A percentile compares a stretch with the other conserved stretches of the same genome.
Evolutionary conservation across 495 filamentous ascomycete genomes (phyloP).

Genomic region (Tuber calosporum): DNA sequence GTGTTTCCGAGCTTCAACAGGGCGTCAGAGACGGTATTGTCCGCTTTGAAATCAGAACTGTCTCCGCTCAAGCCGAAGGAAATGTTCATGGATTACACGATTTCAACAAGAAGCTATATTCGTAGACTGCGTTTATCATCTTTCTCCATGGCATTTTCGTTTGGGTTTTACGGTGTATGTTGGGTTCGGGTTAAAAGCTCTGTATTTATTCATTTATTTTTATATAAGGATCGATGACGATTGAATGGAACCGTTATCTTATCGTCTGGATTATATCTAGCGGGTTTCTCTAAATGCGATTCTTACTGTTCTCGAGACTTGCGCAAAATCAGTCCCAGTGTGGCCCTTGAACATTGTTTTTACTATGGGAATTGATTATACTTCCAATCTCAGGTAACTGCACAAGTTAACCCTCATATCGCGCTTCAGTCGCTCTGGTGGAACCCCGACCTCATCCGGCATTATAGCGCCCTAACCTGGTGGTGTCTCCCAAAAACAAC

Average conservation of each 20-base stretch:
- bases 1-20: slow-evolving; percentile 65
- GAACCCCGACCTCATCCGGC: background rate
- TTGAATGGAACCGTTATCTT: background rate
- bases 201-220: background rate
- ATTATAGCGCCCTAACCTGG: background rate
- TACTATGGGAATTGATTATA: background rate
- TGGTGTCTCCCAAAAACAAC: background rate
- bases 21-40: slow-evolving; percentile 69
- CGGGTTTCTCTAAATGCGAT: background rate
- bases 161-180: slow-evolving; percentile 21
- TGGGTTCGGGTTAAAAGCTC: background rate
- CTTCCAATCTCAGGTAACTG: background rate
- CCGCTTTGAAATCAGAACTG: slow-evolving; percentile 86
- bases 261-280: background rate
- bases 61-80: slow-evolving; percentile 90
- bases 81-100: slow-evolving; percentile 93
- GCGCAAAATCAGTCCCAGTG: background rate
- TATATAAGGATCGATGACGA: background rate
- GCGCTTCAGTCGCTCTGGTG: background rate
- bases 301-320: background rate
- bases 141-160: slow-evolving; percentile 1
- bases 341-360: background rate
- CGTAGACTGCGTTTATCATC: slow-evolving; percentile 48
- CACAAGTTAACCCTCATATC: background rate
- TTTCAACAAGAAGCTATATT: slow-evolving; percentile 99